Percentiles rank a stretch among this genome's conserved stretches.
Conservation (phyloP, 2,329 filamentous ascomycete species). For the Beauveria sp. region DNA sequence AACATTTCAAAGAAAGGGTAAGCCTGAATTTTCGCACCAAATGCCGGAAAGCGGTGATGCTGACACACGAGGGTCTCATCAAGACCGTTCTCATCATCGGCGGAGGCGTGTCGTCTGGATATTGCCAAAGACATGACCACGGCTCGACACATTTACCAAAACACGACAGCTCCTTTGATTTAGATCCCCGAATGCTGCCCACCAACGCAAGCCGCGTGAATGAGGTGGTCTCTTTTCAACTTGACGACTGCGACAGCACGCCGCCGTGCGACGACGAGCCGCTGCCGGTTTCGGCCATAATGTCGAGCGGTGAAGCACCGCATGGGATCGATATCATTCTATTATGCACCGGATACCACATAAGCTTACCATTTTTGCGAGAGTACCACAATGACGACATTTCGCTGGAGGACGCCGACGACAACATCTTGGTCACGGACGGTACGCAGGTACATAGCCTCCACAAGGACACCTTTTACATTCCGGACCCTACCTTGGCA, state of each 20-base stretch:
- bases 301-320: constrained; percentile 46
- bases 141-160: constrained; percentile 36
- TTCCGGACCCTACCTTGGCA: constrained; percentile 53
- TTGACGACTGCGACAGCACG: constrained; percentile 18
- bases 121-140: constrained; percentile 33
- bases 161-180: constrained; percentile 52
- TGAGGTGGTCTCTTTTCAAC: constrained; percentile 38
- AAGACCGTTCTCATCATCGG: constrained; percentile 48
- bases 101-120: constrained; percentile 37
- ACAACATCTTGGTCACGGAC: constrained; percentile 52
- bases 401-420: constrained; percentile 38
- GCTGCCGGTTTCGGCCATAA: constrained; percentile 41
- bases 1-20: background rate
- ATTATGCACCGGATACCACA: constrained; percentile 19
- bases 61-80: constrained; percentile 44
- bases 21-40: background rate
- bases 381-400: constrained; percentile 35
- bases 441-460: constrained; percentile 59
- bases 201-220: constrained; percentile 43
- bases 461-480: constrained; percentile 66
- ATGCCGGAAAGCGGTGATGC: background rate
- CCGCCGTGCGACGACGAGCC: constrained; percentile 20
- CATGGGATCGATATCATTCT: constrained; percentile 41
- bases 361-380: constrained; percentile 57
- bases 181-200: constrained; percentile 46